Percentiles rank a stretch among this genome's conserved stretches.
Conservation (phyloP, 805 yeast species). For the Barnettozyma pratensis region DNA sequence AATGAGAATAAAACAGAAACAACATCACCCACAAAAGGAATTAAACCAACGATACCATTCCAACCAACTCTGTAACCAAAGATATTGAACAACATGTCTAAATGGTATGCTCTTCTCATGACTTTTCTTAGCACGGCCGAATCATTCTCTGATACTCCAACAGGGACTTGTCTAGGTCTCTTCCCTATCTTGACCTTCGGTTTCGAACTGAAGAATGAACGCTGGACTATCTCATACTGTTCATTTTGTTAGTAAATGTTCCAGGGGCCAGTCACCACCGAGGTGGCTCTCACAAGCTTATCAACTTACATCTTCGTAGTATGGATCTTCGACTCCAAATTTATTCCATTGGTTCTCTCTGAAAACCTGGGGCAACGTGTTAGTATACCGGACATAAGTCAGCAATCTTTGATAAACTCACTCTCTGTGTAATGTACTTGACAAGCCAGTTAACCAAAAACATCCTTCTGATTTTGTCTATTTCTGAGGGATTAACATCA, state of each 20-base stretch:
- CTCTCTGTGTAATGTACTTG: conserved; percentile 22
- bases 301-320: conserved; percentile 30
- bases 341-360: conserved; percentile 29
- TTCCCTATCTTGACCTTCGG: conserved; percentile 17
- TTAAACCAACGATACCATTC: conserved; percentile 58
- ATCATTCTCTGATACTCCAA: conserved; percentile 51
- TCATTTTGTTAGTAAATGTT: background rate
- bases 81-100: conserved; percentile 57
- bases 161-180: conserved; percentile 42
- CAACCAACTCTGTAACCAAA: conserved; percentile 67
- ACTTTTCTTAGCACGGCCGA: conserved; percentile 42
- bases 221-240: conserved; percentile 21
- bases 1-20: conserved; percentile 48
- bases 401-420: conserved; percentile 5
- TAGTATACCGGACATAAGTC: background rate
- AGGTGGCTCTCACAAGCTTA: too few species aligned
- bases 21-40: conserved; percentile 66
- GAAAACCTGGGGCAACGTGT: conserved; percentile 21
- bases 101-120: conserved; percentile 55
- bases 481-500: background rate
- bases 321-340: conserved; percentile 41
- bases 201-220: conserved; percentile 15
- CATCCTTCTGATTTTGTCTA: conserved; percentile 6
- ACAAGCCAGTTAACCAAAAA: conserved; percentile 17
- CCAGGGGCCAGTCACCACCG: too few species aligned